Percentiles rank a stretch among this genome's conserved stretches.
These are phyloP conservation scores for Thoreauomyces humboldtii DNA, from an alignment of 192 early-diverging fungal species.

Conservation along the genomic window DNA sequence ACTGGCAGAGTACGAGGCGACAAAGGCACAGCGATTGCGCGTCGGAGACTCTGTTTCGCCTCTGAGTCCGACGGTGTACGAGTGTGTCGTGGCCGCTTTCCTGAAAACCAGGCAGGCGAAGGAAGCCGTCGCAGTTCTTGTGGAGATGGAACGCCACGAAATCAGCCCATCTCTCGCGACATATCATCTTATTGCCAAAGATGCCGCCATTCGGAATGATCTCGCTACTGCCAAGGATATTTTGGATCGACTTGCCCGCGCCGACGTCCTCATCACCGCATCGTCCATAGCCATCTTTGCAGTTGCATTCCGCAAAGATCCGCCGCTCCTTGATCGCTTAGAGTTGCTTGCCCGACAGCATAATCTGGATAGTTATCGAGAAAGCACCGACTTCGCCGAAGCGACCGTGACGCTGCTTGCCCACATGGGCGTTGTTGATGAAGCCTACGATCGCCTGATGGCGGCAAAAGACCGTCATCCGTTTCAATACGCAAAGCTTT, in stretches of 20 bases:
- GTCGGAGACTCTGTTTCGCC: neutral
- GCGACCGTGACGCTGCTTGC: too few species aligned
- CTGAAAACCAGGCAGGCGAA: neutral
- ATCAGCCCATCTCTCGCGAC: neutral
- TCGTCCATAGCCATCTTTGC: too few species aligned
- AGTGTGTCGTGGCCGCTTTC: neutral
- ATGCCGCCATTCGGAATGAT: neutral
- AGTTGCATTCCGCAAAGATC: too few species aligned
- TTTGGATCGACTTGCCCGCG: neutral
- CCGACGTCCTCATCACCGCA: neutral
- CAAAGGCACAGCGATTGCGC: too few species aligned
- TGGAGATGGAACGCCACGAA: neutral
- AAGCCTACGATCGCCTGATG: neutral
- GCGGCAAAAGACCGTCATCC: neutral
- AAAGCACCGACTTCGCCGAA: too few species aligned
- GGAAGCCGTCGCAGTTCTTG: neutral
- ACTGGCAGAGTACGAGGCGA: neutral
- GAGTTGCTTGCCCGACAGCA: too few species aligned
- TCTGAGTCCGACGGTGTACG: neutral
- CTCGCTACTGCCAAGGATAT: neutral
- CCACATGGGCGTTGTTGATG: neutral
- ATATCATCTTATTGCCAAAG: neutral
- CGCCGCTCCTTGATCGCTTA: too few species aligned
- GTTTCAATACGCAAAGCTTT: neutral
- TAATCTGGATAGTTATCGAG: too few species aligned